Evolutionary conservation across 352 stramenopile genomes (phyloP).

Genomic region (Pythium graminicola): DNA sequence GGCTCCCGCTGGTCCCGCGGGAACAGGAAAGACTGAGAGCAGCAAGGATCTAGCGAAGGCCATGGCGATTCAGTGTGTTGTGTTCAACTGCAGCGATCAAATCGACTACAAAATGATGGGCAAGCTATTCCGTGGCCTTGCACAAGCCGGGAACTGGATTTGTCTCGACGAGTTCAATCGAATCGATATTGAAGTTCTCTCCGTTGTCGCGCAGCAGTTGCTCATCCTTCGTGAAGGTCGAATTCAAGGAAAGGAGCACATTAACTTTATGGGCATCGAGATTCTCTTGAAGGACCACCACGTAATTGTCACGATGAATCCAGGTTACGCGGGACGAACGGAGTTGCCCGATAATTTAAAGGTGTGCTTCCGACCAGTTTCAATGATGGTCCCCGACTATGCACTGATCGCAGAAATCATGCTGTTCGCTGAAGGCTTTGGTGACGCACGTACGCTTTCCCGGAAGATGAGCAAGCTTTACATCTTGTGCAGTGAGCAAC

Average conservation of each 20-base stretch:
- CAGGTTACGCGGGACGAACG: slow-evolving; percentile 79
- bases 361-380: slow-evolving; percentile 79
- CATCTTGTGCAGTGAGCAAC: slow-evolving; percentile 85
- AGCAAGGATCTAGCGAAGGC: slow-evolving; percentile 94
- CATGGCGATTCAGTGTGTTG: slow-evolving; percentile 93
- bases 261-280: slow-evolving; percentile 93
- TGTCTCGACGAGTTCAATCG: slow-evolving; percentile 90
- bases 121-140: slow-evolving; percentile 93
- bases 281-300: slow-evolving; percentile 91
- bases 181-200: slow-evolving; percentile 86
- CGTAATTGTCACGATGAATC: slow-evolving; percentile 91
- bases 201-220: slow-evolving; percentile 87
- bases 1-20: slow-evolving; percentile 89
- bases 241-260: slow-evolving; percentile 69
- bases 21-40: slow-evolving; percentile 94
- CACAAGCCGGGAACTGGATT: slow-evolving; percentile 89
- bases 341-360: slow-evolving; percentile 84
- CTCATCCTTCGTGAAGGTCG: slow-evolving; percentile 88
- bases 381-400: slow-evolving; percentile 91
- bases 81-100: slow-evolving; percentile 92
- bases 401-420: slow-evolving; percentile 88
- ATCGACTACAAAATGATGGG: slow-evolving; percentile 94
- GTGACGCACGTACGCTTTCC: slow-evolving; percentile 41
- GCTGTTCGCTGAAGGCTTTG: slow-evolving; percentile 87
- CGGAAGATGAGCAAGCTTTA: slow-evolving; percentile 87